Evolutionary conservation across 1,284 basidiomycete genomes (phyloP).

Genomic region (Leucoagaricus sp.): DNA sequence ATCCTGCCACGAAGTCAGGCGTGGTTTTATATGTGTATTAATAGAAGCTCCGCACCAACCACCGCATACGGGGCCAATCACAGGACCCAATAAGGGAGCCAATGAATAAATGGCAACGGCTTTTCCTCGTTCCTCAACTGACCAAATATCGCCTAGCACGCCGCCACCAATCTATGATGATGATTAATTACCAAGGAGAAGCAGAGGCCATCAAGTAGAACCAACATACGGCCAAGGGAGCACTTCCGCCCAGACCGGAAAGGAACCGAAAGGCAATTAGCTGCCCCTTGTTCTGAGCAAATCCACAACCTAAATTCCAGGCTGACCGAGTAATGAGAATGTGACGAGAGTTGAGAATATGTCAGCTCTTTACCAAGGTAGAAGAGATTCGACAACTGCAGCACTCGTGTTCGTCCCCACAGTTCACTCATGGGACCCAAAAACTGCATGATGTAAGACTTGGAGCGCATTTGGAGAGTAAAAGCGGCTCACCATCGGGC

Average conservation of each 20-base stretch:
- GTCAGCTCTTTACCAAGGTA: constrained; percentile 49
- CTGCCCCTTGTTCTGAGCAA: constrained; percentile 57
- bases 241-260: constrained; percentile 64
- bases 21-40: not conserved
- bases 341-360: not conserved
- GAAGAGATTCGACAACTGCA: constrained; percentile 62
- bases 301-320: constrained; percentile 70
- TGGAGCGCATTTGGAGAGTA: constrained; percentile 26
- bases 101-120: constrained; percentile 72
- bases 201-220: no score
- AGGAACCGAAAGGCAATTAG: constrained; percentile 68
- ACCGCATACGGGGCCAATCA: constrained; percentile 63
- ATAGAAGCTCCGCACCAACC: constrained; percentile 44
- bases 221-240: constrained; percentile 55
- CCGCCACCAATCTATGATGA: constrained; percentile 63
- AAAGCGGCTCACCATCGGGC: constrained; percentile 43
- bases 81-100: constrained; percentile 63
- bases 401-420: constrained; percentile 50
- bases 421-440: constrained; percentile 42
- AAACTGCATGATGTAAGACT: constrained; percentile 34
- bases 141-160: constrained; percentile 70
- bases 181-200: not conserved
- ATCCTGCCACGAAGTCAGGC: constrained; percentile 39
- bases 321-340: constrained; percentile 31
- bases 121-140: constrained; percentile 65